phyloP scores from a whole-genome alignment of 2,329 filamentous ascomycete species.

The Fusarium continuum region DNA sequence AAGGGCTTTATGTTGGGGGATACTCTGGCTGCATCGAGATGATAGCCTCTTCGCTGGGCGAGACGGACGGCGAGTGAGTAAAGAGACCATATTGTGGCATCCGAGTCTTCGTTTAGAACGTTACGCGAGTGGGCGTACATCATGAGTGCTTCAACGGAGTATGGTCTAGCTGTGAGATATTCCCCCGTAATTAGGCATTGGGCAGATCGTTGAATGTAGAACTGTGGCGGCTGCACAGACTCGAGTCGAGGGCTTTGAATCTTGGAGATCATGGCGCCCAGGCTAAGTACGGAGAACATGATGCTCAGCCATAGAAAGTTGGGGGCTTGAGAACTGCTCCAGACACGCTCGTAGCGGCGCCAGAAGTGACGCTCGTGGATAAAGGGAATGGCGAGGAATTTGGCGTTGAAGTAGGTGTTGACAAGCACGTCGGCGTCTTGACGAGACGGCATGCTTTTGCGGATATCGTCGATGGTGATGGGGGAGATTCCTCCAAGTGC shows the following conservation, averaged over 20 bases:
- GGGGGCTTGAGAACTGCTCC: constrained; percentile 51
- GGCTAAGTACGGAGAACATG: constrained; percentile 58
- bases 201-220: constrained; percentile 51
- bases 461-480: constrained; percentile 46
- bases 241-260: constrained; percentile 40
- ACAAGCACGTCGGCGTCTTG: constrained; percentile 51
- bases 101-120: constrained; percentile 53
- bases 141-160: constrained; percentile 61
- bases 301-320: constrained; percentile 61
- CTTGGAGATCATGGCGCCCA: constrained; percentile 51
- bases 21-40: constrained; percentile 57
- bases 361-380: constrained; percentile 57
- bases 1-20: constrained; percentile 55
- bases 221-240: constrained; percentile 40
- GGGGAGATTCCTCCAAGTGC: constrained; percentile 44
- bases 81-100: constrained; percentile 58
- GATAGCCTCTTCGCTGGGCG: constrained; percentile 62
- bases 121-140: constrained; percentile 56
- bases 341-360: constrained; percentile 59
- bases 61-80: constrained; percentile 58
- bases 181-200: constrained; percentile 60
- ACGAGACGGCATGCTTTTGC: constrained; percentile 49
- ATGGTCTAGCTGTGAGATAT: constrained; percentile 56
- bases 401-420: constrained; percentile 51
- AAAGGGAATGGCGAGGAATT: constrained; percentile 51